Evolutionary conservation across 352 stramenopile genomes (phyloP), one percentile per base, ranked within the genome.

Genomic region (Phytophthora gonapodyides): DNA sequence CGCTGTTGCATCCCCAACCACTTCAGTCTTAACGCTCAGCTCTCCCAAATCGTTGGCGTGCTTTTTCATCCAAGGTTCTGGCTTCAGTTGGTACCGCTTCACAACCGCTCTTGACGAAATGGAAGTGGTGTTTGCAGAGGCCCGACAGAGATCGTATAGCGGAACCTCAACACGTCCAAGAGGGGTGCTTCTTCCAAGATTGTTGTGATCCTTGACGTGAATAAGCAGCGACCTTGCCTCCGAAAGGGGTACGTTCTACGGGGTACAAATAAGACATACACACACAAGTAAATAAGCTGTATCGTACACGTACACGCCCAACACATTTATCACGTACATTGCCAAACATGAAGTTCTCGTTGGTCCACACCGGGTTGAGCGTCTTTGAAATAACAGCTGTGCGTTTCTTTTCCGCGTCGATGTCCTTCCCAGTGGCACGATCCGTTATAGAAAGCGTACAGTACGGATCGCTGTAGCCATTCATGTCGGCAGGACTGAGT

Each of bases 141-240:
- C 69, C 15, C 75, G 78, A 42, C 79, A 89, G 24, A 91, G 54
- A 34, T 89, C 80, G 10, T 73, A 66, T 12, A 91, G 42, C 5
- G 82, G 78, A 45, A 91, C 84, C 35, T 89, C 72, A 15, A 91
- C 75, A 13, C 82, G 80, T 2, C 82, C 82, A 2, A 91, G 67
- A 11, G 82, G 82, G 5, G 78, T 91, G 36, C 78, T 88, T 16
- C 77, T 67, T 2, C 67, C 68, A 38, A 87, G 62, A 44, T 87
- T 86, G 69, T 91, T 91, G 64, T 88, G 76, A 41, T 90, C 82
- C 40, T 91, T 91, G 1, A 91, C 78, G 37, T 90, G 82, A 49
- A 91, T 78, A 9, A 91, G 30, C 1, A 91, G 56, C 33, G 73
- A 76, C 3, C 53, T 68, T 4, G 82, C 71, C 13, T 84, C 70